phyloP scores from a whole-genome alignment of 441 rosid species.

The Eruca vesicaria region DNA sequence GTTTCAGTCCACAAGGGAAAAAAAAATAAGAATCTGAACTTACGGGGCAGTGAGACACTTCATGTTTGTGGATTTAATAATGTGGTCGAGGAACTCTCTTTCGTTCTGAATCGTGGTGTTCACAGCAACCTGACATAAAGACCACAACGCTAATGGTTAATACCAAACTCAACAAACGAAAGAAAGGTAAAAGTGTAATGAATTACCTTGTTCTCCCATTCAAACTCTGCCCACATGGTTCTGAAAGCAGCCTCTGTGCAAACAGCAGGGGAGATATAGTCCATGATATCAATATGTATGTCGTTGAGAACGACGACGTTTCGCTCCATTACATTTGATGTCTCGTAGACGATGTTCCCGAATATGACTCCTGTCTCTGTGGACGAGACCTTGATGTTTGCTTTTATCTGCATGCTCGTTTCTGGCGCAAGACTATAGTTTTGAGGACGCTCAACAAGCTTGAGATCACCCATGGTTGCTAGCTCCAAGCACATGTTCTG shows the following conservation, averaged over 20 bases:
- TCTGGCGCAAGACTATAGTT: constrained; percentile 85
- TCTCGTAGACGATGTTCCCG: constrained; percentile 85
- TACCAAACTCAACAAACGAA: not conserved
- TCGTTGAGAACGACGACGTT: constrained; percentile 81
- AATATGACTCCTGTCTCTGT: constrained; percentile 91
- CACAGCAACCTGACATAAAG: constrained; percentile 69
- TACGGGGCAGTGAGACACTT: constrained; percentile 88
- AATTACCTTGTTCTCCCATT: constrained; percentile 91
- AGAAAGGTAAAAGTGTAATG: not conserved
- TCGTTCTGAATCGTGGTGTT: constrained; percentile 73
- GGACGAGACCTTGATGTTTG: constrained; percentile 90
- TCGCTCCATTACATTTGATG: constrained; percentile 80
- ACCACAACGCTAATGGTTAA: not conserved
- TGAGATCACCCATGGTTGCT: constrained; percentile 92
- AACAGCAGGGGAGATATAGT: constrained; percentile 82
- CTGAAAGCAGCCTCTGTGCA: constrained; percentile 79
- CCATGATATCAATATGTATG: constrained; percentile 92
- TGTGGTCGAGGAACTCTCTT: constrained; percentile 77
- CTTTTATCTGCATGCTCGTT: constrained; percentile 86
- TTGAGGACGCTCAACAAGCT: constrained; percentile 91
- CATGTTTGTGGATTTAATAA: constrained; percentile 86
- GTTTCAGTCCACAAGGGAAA: not conserved
- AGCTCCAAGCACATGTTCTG: constrained; percentile 87
- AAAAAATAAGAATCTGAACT: constrained; percentile 28
- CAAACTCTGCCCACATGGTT: constrained; percentile 94